Conservation (phyloP, 108 stramenopile species). For the Nitzschia sp. region DNA sequence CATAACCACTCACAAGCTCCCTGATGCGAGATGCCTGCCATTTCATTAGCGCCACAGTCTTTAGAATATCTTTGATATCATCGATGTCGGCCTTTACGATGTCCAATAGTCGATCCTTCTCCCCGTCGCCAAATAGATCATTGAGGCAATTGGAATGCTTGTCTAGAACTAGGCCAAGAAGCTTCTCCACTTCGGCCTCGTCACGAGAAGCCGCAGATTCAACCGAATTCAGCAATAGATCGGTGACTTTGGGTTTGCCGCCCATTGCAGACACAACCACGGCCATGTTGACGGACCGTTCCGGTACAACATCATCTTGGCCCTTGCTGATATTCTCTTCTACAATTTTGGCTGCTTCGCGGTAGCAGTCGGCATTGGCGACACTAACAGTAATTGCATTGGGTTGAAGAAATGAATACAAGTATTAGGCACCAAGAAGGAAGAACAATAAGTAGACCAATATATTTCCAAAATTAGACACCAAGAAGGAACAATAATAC, state of each 20-base stretch:
- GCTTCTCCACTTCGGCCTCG: conserved; percentile 35
- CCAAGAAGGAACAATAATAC: too few relatives aligned
- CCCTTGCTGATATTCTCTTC: conserved; percentile 41
- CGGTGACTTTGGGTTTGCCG: conserved; percentile 90
- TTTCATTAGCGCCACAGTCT: conserved; percentile 83
- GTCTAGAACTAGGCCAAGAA: conserved; percentile 32
- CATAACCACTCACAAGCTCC: conserved; percentile 80
- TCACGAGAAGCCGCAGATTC: conserved; percentile 52
- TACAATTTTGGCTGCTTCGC: conserved; percentile 44
- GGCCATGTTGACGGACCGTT: conserved; percentile 28
- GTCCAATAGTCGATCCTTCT: conserved; percentile 35
- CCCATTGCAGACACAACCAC: conserved; percentile 92
- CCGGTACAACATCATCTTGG: conserved; percentile 4
- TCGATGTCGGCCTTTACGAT: conserved; percentile 58
- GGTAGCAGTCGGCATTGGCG: conserved; percentile 60
- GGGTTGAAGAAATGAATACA: too few relatives aligned
- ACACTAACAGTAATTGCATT: conserved; percentile 29
- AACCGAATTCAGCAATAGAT: conserved; percentile 79
- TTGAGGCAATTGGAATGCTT: conserved; percentile 59
- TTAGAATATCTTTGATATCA: conserved; percentile 77
- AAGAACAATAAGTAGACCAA: too few relatives aligned
- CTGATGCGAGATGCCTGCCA: conserved; percentile 64
- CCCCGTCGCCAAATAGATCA: conserved; percentile 31
- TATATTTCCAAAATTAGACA: too few relatives aligned
- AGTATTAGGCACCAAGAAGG: too few relatives aligned